phyloP scores from a whole-genome alignment of 2,329 filamentous ascomycete genomes.

The Trichoderma hamatum region DNA sequence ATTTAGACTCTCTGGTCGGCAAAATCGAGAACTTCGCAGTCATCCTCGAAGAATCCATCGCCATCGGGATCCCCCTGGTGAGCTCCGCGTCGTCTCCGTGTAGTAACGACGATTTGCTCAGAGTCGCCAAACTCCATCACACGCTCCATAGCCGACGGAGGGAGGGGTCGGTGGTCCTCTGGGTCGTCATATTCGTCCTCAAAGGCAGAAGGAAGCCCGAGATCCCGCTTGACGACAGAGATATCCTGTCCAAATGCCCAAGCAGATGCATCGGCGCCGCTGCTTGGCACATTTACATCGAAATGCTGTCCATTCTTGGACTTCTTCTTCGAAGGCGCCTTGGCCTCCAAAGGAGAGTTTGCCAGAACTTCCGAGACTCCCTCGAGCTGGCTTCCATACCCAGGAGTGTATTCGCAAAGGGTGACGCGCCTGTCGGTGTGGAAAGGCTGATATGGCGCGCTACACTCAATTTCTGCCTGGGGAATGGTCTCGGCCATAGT shows the following conservation, averaged over 20 bases:
- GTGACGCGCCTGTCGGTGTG: constrained; percentile 85
- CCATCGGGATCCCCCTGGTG: constrained; percentile 59
- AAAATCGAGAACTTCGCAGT: constrained; percentile 90
- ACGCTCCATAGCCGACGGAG: constrained; percentile 66
- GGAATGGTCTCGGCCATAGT: constrained; percentile 66
- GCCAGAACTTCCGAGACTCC: constrained; percentile 47
- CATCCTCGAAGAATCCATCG: constrained; percentile 87
- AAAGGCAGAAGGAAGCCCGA: constrained; percentile 49
- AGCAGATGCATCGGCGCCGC: constrained; percentile 32
- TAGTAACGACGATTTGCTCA: constrained; percentile 82
- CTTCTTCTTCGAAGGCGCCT: constrained; percentile 43
- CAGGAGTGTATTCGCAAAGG: constrained; percentile 66
- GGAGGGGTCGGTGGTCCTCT: constrained; percentile 62
- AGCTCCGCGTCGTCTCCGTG: constrained; percentile 65
- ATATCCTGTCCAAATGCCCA: constrained; percentile 67
- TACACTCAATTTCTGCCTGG: constrained; percentile 90
- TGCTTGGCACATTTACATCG: neutral
- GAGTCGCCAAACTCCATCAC: constrained; percentile 64
- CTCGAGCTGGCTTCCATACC: constrained; percentile 40
- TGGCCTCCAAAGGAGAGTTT: constrained; percentile 47
- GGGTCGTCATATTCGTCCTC: constrained; percentile 57
- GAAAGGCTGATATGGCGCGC: constrained; percentile 93
- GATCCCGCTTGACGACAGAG: constrained; percentile 53
- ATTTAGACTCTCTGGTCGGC: constrained; percentile 67
- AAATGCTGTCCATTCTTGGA: constrained; percentile 37